These are phyloP conservation scores for Letharia columbiana DNA, from an alignment of 495 filamentous ascomycete species.

Conservation along the genomic window DNA sequence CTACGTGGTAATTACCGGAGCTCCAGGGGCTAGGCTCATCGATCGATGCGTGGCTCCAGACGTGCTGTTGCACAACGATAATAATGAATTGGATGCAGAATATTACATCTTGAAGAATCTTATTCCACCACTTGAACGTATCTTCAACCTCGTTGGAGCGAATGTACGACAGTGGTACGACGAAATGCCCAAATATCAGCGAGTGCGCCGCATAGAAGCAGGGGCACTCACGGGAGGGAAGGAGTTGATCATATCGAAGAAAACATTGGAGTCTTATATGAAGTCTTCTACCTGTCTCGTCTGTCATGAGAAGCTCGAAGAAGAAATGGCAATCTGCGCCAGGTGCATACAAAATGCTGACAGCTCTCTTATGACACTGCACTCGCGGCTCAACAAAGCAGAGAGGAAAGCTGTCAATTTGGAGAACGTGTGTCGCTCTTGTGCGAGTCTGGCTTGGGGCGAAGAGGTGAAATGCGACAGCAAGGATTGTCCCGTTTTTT, in stretches of 20 bases:
- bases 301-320: conserved; percentile 59
- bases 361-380: conserved; percentile 52
- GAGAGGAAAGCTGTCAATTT: conserved; percentile 60
- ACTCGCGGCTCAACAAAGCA: conserved; percentile 48
- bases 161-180: conserved; percentile 91
- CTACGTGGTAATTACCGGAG: conserved; percentile 85
- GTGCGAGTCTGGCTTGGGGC: conserved; percentile 58
- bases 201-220: conserved; percentile 52
- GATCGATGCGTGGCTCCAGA: conserved; percentile 89
- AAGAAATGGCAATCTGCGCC: conserved; percentile 52
- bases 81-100: conserved; percentile 82
- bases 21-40: conserved; percentile 73
- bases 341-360: conserved; percentile 50
- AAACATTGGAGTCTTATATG: conserved; percentile 84
- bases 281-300: conserved; percentile 67
- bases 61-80: conserved; percentile 62
- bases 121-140: conserved; percentile 88
- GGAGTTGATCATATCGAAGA: conserved; percentile 33
- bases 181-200: conserved; percentile 87
- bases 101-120: conserved; percentile 97
- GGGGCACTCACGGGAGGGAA: conserved; percentile 24
- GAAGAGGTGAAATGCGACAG: conserved; percentile 82
- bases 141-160: conserved; percentile 94
- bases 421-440: conserved; percentile 72
- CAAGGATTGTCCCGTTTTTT: conserved; percentile 88